These are phyloP conservation scores for Brassica rapa DNA, from an alignment of 345 rosid species.

Conservation along the genomic window DNA sequence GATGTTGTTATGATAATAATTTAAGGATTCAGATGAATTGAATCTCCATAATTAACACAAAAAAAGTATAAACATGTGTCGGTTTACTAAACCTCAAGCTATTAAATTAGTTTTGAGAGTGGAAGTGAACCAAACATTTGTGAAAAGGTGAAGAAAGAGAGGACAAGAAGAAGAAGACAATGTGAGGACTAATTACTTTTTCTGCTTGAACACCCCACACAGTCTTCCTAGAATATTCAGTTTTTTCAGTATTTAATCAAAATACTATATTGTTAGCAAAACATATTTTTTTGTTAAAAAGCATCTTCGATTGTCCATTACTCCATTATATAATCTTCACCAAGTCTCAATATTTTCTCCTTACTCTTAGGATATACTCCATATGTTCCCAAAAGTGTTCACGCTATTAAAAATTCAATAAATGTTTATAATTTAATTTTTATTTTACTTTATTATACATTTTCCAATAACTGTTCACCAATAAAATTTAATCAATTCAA, in stretches of 20 bases:
- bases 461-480: too few relatives aligned
- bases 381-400: too few relatives aligned
- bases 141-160: slow-evolving; percentile 13
- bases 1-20: slow-evolving; percentile 1
- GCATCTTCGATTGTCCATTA: neutral
- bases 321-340: neutral
- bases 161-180: slow-evolving; percentile 8
- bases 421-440: too few relatives aligned
- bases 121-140: slow-evolving; percentile 37
- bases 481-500: too few relatives aligned
- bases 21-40: neutral
- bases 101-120: slow-evolving; percentile 22
- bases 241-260: neutral
- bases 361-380: neutral
- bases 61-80: neutral
- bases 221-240: neutral
- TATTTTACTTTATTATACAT: too few relatives aligned
- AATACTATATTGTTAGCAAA: neutral
- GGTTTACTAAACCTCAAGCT: slow-evolving; percentile 16
- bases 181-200: slow-evolving; percentile 31
- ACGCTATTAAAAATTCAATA: too few relatives aligned
- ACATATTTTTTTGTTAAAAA: neutral
- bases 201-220: slow-evolving; percentile 22
- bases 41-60: neutral
- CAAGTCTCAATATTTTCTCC: neutral